phyloP scores from a whole-genome alignment of 2,329 filamentous ascomycete genomes.

The Podosphaera fusca region DNA sequence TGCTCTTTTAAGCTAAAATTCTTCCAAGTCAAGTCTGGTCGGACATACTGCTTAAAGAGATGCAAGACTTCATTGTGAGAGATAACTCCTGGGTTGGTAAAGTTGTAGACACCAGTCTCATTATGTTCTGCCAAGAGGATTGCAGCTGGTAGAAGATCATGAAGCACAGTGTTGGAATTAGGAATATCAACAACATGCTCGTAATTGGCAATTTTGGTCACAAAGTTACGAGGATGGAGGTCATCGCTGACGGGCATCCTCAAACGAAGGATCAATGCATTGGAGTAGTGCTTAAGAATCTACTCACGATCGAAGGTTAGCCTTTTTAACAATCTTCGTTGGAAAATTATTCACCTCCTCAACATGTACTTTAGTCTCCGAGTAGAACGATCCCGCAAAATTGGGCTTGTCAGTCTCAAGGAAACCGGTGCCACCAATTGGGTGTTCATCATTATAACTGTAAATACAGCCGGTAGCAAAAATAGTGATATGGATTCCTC shows the following conservation, averaged over 20 bases:
- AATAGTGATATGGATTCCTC: slow-evolving; percentile 37
- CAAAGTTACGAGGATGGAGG: slow-evolving; percentile 41
- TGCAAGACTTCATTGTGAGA: slow-evolving; percentile 45
- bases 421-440: slow-evolving; percentile 35
- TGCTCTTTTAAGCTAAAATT: slow-evolving; percentile 46
- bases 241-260: slow-evolving; percentile 49
- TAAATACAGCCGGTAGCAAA: slow-evolving; percentile 48
- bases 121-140: slow-evolving; percentile 35
- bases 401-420: slow-evolving; percentile 39
- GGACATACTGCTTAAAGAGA: slow-evolving; percentile 39
- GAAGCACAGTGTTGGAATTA: slow-evolving; percentile 44
- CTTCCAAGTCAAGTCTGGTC: slow-evolving; percentile 35
- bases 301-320: slow-evolving; percentile 13
- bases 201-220: slow-evolving; percentile 45
- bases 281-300: slow-evolving; percentile 37
- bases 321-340: background rate
- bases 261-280: slow-evolving; percentile 38
- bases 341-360: slow-evolving; percentile 27
- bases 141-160: slow-evolving; percentile 37
- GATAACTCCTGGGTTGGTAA: slow-evolving; percentile 47
- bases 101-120: slow-evolving; percentile 44
- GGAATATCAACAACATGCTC: slow-evolving; percentile 42
- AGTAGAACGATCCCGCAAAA: slow-evolving; percentile 46
- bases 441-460: slow-evolving; percentile 36
- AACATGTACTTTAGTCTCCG: slow-evolving; percentile 39